Evolutionary conservation across 306 rosid species (phyloP).

Genomic region (Abrus pulchellus): DNA sequence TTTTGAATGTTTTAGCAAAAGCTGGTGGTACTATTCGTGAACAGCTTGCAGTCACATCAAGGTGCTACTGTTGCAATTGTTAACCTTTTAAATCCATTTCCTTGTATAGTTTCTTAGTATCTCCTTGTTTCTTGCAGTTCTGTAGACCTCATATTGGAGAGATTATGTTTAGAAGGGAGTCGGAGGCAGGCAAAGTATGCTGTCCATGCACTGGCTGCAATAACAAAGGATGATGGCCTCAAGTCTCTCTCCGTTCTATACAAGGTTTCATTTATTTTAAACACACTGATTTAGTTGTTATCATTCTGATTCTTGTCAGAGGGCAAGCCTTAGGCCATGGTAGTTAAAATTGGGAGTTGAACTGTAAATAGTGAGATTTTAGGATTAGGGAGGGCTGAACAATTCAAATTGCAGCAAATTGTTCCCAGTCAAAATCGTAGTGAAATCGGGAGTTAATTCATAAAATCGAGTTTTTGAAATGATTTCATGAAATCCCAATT

Average conservation of each 20-base stretch:
- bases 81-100: conserved; percentile 37
- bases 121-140: conserved; percentile 70
- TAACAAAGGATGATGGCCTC: conserved; percentile 96
- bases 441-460: too few relatives aligned
- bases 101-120: conserved; percentile 46
- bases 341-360: too few relatives aligned
- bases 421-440: too few relatives aligned
- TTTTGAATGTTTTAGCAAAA: conserved; percentile 81
- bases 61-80: conserved; percentile 59
- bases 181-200: conserved; percentile 97
- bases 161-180: conserved; percentile 89
- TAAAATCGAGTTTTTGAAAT: too few relatives aligned
- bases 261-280: conserved; percentile 72
- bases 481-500: too few relatives aligned
- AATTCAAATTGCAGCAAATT: too few relatives aligned
- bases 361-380: too few relatives aligned
- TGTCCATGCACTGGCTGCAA: conserved; percentile 94
- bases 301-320: conserved; percentile 47
- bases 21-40: conserved; percentile 96
- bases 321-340: background rate
- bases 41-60: conserved; percentile 78
- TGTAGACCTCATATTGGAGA: conserved; percentile 89
- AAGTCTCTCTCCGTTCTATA: conserved; percentile 94
- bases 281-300: conserved; percentile 1
- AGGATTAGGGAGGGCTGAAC: too few relatives aligned